These are phyloP conservation scores for Fusarium marasasianum DNA, from an alignment of 2,329 filamentous ascomycete genomes.

Conservation along the genomic window DNA sequence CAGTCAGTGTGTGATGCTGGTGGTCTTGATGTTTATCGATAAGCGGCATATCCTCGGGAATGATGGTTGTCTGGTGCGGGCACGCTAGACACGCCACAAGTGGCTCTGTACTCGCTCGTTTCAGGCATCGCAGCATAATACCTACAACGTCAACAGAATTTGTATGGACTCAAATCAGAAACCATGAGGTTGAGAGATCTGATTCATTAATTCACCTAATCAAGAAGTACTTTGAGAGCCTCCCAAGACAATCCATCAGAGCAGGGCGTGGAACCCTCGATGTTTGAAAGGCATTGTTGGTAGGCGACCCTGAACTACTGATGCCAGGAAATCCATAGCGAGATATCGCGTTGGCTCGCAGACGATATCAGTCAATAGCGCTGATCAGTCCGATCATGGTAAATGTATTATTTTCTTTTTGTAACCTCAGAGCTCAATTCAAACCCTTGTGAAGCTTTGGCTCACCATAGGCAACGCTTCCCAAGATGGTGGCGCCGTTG, in stretches of 20 bases:
- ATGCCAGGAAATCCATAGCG: neutral
- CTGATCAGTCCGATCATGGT: neutral
- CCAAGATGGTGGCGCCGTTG: neutral
- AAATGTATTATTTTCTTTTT: fast-evolving
- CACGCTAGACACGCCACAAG: neutral
- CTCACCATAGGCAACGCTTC: neutral
- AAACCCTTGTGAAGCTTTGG: neutral
- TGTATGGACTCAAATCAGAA: neutral
- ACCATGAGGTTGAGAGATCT: too few relatives aligned
- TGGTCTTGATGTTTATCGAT: neutral
- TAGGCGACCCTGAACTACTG: neutral
- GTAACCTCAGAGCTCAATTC: neutral
- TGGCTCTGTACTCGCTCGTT: neutral
- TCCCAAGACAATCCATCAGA: too few relatives aligned
- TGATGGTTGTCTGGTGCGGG: neutral
- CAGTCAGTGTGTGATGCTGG: neutral
- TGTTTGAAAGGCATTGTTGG: too few relatives aligned
- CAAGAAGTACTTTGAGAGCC: too few relatives aligned
- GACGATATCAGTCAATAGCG: fast-evolving
- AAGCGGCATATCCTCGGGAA: neutral
- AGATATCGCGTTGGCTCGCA: fast-evolving
- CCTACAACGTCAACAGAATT: neutral
- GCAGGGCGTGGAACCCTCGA: too few relatives aligned
- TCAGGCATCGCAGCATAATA: too few relatives aligned
- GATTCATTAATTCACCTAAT: too few relatives aligned